These are phyloP conservation scores for Auricularia cornea DNA, from an alignment of 768 basidiomycete species.

Conservation along the genomic window DNA sequence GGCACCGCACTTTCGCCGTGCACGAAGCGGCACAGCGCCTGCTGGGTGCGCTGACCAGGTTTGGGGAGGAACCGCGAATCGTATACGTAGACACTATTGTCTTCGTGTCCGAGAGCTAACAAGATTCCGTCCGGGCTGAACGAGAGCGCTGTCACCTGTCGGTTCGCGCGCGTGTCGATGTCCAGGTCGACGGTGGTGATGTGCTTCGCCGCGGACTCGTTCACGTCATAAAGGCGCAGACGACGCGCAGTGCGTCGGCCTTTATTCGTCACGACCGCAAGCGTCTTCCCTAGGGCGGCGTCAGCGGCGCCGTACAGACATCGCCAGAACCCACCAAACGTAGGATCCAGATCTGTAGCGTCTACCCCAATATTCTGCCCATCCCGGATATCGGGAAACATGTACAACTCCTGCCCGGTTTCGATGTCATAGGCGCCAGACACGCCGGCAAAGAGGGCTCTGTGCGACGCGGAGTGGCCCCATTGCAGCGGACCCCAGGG, in stretches of 20 bases:
- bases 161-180: not conserved
- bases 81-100: not conserved
- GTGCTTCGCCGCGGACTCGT: not conserved
- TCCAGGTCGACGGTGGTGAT: not conserved
- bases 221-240: not conserved
- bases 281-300: not conserved
- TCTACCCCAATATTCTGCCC: not conserved
- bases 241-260: not conserved
- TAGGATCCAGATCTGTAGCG: not conserved
- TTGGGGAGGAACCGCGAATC: not conserved
- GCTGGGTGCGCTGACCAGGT: not conserved
- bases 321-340: not conserved
- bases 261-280: not conserved
- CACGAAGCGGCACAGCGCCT: not conserved
- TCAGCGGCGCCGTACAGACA: not conserved
- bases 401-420: not conserved
- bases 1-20: not conserved
- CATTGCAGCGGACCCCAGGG: not conserved
- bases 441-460: not conserved
- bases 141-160: not conserved
- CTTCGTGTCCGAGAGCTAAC: not conserved
- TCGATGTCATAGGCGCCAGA: not conserved
- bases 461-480: not conserved
- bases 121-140: not conserved
- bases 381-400: not conserved